Evolutionary conservation across 495 filamentous ascomycete genomes (phyloP).

Genomic region (Annulohypoxylon stygium): DNA sequence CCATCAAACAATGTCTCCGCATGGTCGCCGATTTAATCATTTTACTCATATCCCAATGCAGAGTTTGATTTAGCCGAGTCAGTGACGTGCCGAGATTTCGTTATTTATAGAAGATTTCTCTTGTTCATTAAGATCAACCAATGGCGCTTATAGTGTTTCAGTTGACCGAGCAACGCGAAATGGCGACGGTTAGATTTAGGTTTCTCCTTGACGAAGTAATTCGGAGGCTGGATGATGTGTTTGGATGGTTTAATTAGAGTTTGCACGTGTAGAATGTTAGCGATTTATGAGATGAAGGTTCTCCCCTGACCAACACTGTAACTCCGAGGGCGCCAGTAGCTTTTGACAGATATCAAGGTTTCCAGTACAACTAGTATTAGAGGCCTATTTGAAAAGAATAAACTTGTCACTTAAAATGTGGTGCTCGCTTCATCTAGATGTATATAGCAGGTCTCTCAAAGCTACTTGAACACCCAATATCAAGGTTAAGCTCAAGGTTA

Average conservation of each 20-base stretch:
- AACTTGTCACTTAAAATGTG: too few relatives aligned
- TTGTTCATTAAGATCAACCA: conserved; percentile 7
- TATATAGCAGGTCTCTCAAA: too few relatives aligned
- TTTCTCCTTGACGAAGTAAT: not conserved
- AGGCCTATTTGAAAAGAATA: too few relatives aligned
- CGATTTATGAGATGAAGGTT: not conserved
- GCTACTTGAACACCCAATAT: too few relatives aligned
- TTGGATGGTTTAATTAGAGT: not conserved
- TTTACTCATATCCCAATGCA: not conserved
- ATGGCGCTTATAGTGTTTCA: not conserved
- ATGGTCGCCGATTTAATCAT: not conserved
- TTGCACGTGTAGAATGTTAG: not conserved
- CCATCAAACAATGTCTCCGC: not conserved
- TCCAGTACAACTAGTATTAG: too few relatives aligned
- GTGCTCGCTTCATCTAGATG: too few relatives aligned
- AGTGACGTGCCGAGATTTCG: not conserved
- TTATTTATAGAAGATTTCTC: conserved; percentile 7
- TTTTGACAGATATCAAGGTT: too few relatives aligned
- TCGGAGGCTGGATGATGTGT: not conserved
- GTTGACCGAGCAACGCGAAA: not conserved
- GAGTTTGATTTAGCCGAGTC: not conserved
- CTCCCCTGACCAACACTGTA: too few relatives aligned
- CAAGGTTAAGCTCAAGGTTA: too few relatives aligned
- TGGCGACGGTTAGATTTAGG: not conserved
- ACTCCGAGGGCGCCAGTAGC: too few relatives aligned